phyloP scores from a whole-genome alignment of 2,329 filamentous ascomycete genomes.

The Neopestalotiopsis rosae region DNA sequence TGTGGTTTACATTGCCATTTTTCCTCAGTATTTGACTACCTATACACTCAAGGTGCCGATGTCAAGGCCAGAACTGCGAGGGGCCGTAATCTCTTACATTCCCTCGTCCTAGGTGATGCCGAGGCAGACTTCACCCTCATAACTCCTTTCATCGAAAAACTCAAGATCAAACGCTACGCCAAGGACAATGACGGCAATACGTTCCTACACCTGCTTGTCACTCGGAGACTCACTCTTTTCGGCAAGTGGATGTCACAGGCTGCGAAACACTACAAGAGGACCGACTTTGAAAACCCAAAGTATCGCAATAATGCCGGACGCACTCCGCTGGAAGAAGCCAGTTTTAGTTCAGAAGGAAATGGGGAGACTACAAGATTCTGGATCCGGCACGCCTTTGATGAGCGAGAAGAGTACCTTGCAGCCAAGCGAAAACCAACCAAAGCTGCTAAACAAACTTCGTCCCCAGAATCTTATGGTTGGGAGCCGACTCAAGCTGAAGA shows the following conservation, averaged over 20 bases:
- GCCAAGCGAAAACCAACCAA: not conserved
- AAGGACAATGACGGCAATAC: slow-evolving; percentile 3
- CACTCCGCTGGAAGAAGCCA: slow-evolving; percentile 2
- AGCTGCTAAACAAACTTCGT: too few species aligned
- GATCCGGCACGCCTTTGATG: slow-evolving; percentile 10
- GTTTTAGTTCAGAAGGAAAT: not conserved
- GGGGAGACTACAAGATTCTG: not conserved
- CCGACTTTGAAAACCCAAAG: not conserved
- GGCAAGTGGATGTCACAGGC: not conserved
- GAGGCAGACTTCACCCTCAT: not conserved
- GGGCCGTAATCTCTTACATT: slow-evolving; percentile 3
- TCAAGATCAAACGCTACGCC: not conserved
- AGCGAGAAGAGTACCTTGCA: not conserved
- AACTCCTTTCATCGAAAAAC: not conserved
- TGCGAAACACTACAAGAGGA: slow-evolving; percentile 1
- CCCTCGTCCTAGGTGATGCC: not conserved
- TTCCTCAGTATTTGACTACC: not conserved
- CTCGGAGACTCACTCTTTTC: not conserved
- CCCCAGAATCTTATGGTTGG: too few species aligned
- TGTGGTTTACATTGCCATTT: not conserved
- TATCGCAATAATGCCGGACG: not conserved
- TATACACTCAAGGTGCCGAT: not conserved
- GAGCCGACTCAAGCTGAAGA: too few species aligned
- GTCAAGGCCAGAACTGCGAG: not conserved
- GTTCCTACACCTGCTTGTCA: slow-evolving; percentile 6